These are phyloP conservation scores for Microsporum ferrugineum DNA, from an alignment of 2,329 filamentous ascomycete genomes.

Conservation along the genomic window DNA sequence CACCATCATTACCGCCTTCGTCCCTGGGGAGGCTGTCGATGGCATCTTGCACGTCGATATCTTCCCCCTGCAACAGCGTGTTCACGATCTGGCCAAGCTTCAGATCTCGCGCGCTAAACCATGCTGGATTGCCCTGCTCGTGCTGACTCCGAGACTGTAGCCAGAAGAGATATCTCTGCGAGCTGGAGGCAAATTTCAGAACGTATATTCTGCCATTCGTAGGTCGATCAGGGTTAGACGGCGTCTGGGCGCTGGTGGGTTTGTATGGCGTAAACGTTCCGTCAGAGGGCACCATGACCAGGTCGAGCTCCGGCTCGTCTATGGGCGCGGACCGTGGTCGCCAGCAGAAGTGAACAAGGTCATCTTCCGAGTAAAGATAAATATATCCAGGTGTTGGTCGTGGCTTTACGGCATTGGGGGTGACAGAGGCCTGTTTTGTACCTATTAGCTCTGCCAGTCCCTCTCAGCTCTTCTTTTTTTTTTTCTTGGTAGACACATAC, in stretches of 20 bases:
- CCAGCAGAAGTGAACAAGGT: slow-evolving; percentile 96
- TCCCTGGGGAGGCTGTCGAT: slow-evolving; percentile 51
- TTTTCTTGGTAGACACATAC: slow-evolving; percentile 41
- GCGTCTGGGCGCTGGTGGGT: slow-evolving; percentile 44
- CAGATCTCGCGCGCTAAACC: slow-evolving; percentile 73
- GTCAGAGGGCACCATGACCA: slow-evolving; percentile 88
- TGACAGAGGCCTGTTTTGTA: slow-evolving; percentile 38
- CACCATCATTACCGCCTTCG: slow-evolving; percentile 38
- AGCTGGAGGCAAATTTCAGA: slow-evolving; percentile 87
- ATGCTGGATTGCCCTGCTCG: slow-evolving; percentile 56
- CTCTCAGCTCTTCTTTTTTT: neutral
- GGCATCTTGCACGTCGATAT: slow-evolving; percentile 66
- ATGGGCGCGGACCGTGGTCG: slow-evolving; percentile 61
- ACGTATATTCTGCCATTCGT: slow-evolving; percentile 82
- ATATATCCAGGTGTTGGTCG: slow-evolving; percentile 68
- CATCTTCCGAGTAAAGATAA: slow-evolving; percentile 88
- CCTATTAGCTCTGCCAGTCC: neutral
- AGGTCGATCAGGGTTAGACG: slow-evolving; percentile 50
- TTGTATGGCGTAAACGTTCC: slow-evolving; percentile 78
- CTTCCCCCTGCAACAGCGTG: slow-evolving; percentile 72
- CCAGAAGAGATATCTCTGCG: slow-evolving; percentile 89
- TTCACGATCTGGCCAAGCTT: slow-evolving; percentile 85
- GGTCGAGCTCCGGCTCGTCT: slow-evolving; percentile 67
- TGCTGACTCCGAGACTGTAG: slow-evolving; percentile 82
- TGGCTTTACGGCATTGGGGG: slow-evolving; percentile 61